These are phyloP conservation scores for Periconia sp. DNA, from an alignment of 2,329 filamentous ascomycete genomes.

Conservation along the genomic window DNA sequence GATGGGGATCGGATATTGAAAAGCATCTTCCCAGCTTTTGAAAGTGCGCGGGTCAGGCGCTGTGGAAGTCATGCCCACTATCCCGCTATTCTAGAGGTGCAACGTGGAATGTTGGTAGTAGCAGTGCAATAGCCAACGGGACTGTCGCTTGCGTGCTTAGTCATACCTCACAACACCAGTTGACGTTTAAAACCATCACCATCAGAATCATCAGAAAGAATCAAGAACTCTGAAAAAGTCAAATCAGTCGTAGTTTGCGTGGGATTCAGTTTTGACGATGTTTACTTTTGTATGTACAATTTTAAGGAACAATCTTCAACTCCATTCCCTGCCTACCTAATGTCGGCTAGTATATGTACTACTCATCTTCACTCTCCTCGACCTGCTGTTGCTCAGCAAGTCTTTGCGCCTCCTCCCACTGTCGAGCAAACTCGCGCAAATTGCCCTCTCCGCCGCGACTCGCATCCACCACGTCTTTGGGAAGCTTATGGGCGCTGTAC, in stretches of 20 bases:
- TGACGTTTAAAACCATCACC: no score
- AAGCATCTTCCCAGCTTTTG: constrained; percentile 67
- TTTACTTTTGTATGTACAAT: no score
- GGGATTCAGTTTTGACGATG: no score
- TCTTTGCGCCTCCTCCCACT: constrained; percentile 51
- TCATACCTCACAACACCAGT: no score
- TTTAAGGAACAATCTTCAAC: no score
- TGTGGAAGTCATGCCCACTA: constrained; percentile 54
- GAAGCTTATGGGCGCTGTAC: constrained; percentile 94
- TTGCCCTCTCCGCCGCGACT: constrained; percentile 65
- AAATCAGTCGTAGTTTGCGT: no score
- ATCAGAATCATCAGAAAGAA: no score
- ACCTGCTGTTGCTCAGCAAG: constrained; percentile 45
- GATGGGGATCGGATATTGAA: constrained; percentile 64
- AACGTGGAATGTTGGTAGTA: no score
- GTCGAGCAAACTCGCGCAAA: constrained; percentile 66
- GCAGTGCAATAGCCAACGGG: no score
- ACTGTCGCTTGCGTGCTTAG: no score
- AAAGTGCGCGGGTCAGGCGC: constrained; percentile 59
- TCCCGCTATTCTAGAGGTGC: no score
- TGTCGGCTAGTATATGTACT: constrained; percentile 2
- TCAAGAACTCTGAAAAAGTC: no score
- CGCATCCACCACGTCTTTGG: constrained; percentile 83
- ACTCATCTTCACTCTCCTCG: constrained; percentile 42
- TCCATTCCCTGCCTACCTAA: neutral